Conservation (phyloP, 257 asterid species). For the Coffea canephora region DNA sequence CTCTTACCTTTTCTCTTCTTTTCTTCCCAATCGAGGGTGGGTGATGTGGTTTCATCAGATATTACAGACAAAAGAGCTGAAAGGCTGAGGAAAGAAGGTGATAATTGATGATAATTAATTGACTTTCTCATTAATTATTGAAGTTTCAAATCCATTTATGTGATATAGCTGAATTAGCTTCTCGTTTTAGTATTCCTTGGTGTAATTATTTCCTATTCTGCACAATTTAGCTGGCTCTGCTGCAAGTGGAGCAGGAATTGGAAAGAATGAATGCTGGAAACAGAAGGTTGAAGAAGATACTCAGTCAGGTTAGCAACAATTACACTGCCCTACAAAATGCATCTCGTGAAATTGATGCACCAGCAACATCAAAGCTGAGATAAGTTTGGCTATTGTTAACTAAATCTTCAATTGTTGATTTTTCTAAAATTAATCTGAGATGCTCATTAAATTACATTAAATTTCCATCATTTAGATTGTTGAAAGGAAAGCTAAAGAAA, state of each 20-base stretch:
- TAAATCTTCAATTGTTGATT: too few relatives aligned
- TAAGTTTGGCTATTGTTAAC: conserved; percentile 2
- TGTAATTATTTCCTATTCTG: background rate
- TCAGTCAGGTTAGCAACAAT: conserved; percentile 57
- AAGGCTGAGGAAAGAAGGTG: conserved; percentile 49
- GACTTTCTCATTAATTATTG: background rate
- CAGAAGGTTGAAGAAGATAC: conserved; percentile 67
- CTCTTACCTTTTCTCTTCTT: background rate
- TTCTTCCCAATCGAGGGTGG: conserved; percentile 62
- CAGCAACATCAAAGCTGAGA: conserved; percentile 34
- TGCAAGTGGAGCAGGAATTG: conserved; percentile 46
- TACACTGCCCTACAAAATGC: conserved; percentile 61
- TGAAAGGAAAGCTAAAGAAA: conserved; percentile 15
- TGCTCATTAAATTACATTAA: background rate
- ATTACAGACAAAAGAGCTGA: conserved; percentile 47
- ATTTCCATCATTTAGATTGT: conserved; percentile 2
- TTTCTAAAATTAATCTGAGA: background rate
- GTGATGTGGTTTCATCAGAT: conserved; percentile 54
- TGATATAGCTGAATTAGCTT: background rate
- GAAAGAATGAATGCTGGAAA: conserved; percentile 67
- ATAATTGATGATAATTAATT: background rate
- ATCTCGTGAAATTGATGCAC: conserved; percentile 47
- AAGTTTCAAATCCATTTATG: background rate
- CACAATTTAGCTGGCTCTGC: conserved; percentile 46
- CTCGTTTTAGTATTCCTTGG: too few relatives aligned